Evolutionary conservation across 345 rosid genomes (phyloP).

Genomic region (Geranium brycei): DNA sequence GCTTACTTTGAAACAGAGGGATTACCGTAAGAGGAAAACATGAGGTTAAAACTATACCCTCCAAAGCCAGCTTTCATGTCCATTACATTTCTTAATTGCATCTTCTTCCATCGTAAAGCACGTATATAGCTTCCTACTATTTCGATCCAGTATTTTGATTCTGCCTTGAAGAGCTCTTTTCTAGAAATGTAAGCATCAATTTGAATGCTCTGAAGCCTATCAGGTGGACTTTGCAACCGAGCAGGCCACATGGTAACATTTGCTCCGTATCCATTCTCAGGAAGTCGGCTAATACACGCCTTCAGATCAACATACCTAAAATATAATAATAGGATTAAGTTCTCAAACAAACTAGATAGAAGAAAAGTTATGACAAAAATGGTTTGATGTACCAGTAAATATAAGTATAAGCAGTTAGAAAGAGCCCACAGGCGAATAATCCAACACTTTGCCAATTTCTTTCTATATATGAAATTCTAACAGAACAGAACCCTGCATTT

Average conservation of each 20-base stretch:
- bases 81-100: conserved; percentile 81
- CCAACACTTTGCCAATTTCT: no score
- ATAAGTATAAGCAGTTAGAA: no score
- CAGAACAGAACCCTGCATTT: no score
- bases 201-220: conserved; percentile 76
- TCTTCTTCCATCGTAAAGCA: conserved; percentile 67
- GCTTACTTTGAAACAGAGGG: background rate
- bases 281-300: conserved; percentile 73
- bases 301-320: conserved; percentile 72
- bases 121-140: conserved; percentile 62
- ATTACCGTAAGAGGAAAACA: background rate
- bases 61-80: conserved; percentile 98
- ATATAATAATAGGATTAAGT: background rate
- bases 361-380: background rate
- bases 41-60: conserved; percentile 42
- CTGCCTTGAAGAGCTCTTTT: conserved; percentile 81
- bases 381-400: no score
- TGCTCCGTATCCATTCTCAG: conserved; percentile 78
- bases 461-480: no score
- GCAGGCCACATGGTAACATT: conserved; percentile 68
- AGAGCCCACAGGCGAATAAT: no score
- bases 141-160: conserved; percentile 82
- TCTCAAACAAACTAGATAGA: background rate
- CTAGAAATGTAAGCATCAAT: conserved; percentile 80
- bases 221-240: conserved; percentile 71